Conservation (phyloP, 371 early-diverging fungal genomes). For the Lichtheimia ramosa region DNA sequence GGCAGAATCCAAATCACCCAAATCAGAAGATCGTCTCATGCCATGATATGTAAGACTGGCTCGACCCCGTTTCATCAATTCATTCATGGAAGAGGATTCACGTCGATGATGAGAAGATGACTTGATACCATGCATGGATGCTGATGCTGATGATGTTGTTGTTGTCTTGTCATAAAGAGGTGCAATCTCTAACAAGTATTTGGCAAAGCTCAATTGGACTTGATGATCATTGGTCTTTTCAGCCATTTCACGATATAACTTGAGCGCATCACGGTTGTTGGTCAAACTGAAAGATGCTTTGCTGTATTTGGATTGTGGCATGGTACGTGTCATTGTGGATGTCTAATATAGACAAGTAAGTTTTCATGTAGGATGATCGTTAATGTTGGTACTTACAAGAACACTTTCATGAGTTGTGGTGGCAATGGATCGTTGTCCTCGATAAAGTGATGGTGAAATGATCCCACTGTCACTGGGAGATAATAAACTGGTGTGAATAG, state of each 20-base stretch:
- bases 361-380: neutral
- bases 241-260: slow-evolving; percentile 68
- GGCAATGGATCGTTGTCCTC: slow-evolving; percentile 8
- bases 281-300: slow-evolving; percentile 54
- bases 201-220: slow-evolving; percentile 80
- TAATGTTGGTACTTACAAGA: neutral
- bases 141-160: slow-evolving; percentile 1
- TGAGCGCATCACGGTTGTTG: slow-evolving; percentile 48
- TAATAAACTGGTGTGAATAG: too few species aligned
- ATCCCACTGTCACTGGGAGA: slow-evolving; percentile 9
- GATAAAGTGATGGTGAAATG: slow-evolving; percentile 2
- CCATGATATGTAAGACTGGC: slow-evolving; percentile 4
- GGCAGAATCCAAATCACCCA: neutral
- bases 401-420: slow-evolving; percentile 12
- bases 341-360: neutral
- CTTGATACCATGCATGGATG: neutral
- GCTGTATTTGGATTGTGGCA: slow-evolving; percentile 19
- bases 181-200: slow-evolving; percentile 63
- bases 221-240: slow-evolving; percentile 71
- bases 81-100: neutral
- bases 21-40: neutral
- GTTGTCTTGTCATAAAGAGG: slow-evolving; percentile 12
- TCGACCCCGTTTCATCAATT: slow-evolving; percentile 11
- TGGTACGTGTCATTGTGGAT: slow-evolving; percentile 10
- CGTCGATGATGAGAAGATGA: neutral